Conservation (phyloP, 75 land plant genomes). For the Pseudotsuga menziesii region DNA sequence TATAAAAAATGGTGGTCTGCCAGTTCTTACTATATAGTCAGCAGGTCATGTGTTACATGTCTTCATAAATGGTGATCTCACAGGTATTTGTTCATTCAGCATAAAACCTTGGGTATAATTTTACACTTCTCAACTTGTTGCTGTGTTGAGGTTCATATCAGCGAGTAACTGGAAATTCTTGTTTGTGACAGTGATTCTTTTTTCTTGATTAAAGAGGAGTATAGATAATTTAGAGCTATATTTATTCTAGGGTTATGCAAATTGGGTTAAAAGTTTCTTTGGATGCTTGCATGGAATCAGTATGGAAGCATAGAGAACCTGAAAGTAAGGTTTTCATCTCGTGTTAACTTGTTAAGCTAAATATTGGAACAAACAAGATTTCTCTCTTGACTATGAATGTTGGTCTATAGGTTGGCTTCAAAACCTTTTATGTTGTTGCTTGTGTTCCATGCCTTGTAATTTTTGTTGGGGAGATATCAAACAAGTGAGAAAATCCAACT, state of each 20-base stretch:
- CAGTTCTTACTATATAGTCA: conserved; percentile 24
- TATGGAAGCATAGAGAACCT: conserved; percentile 3
- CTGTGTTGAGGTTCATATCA: background rate
- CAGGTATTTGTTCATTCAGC: background rate
- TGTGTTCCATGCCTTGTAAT: too few species aligned
- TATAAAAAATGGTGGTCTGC: conserved; percentile 20
- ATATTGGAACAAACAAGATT: too few species aligned
- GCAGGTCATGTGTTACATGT: conserved; percentile 43
- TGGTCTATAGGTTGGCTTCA: too few species aligned
- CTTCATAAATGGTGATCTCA: conserved; percentile 32
- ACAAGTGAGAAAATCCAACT: too few species aligned
- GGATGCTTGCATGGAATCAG: background rate
- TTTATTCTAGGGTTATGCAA: background rate
- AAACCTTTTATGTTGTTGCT: too few species aligned
- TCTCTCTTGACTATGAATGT: too few species aligned
- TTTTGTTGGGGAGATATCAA: too few species aligned
- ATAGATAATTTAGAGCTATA: background rate
- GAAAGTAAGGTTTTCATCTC: conserved; percentile 10
- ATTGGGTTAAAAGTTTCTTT: background rate
- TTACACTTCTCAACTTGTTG: background rate
- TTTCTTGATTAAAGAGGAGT: background rate
- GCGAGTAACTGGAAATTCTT: background rate
- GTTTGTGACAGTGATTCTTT: background rate
- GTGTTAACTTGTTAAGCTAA: too few species aligned
- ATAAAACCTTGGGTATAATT: background rate